Conservation (phyloP, 768 basidiomycete species). For the Galerina marginata region DNA sequence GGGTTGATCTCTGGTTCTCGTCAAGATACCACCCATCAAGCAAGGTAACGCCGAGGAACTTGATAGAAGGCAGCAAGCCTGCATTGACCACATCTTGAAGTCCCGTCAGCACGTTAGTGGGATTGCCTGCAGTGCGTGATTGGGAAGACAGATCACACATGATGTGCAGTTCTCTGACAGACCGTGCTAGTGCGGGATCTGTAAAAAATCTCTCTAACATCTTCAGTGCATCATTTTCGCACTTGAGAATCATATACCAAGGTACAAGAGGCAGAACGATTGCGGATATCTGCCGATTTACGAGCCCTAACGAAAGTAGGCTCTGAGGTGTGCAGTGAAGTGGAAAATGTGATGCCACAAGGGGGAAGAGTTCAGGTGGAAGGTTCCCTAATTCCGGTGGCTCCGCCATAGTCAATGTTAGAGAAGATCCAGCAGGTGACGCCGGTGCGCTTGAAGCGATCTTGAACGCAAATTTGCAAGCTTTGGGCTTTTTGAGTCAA, state of each 20-base stretch:
- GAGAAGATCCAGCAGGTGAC: no score
- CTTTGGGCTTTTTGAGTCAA: no score
- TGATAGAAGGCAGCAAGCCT: slow-evolving; percentile 1
- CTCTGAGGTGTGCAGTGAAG: slow-evolving; percentile 4
- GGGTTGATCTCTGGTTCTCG: not conserved
- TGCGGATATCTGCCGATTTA: not conserved
- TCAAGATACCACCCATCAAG: not conserved
- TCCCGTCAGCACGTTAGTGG: not conserved
- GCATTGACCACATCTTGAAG: not conserved
- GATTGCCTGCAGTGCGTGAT: not conserved
- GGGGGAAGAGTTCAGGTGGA: not conserved
- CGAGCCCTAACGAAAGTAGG: slow-evolving; percentile 6
- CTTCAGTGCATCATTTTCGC: slow-evolving; percentile 3
- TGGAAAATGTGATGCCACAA: slow-evolving; percentile 4
- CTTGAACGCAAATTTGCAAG: no score
- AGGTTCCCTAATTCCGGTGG: not conserved
- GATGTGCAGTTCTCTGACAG: slow-evolving; percentile 7
- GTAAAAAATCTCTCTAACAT: slow-evolving; percentile 2
- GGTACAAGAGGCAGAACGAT: slow-evolving; percentile 13
- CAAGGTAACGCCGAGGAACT: not conserved
- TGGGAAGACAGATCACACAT: not conserved
- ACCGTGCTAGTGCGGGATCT: not conserved
- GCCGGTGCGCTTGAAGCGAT: no score
- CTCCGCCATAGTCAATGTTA: no score
- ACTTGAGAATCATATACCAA: slow-evolving; percentile 10